A percentile compares a stretch with the other conserved stretches of the same genome.
Conservation (phyloP, 768 basidiomycete genomes). For the Lentinula raphanica region DNA sequence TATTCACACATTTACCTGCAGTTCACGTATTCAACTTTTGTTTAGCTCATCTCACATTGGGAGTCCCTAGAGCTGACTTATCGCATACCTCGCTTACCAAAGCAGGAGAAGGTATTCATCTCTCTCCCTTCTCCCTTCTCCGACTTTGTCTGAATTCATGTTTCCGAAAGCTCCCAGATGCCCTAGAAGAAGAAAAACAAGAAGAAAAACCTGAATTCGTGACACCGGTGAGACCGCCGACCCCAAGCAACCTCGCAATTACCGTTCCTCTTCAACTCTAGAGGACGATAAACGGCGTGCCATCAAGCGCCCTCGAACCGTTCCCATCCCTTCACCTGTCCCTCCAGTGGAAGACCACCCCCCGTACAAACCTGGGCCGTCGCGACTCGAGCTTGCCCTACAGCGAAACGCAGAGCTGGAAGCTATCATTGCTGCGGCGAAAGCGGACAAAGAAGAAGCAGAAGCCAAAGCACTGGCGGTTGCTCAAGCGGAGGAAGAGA, state of each 20-base stretch:
- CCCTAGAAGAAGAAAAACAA: too few species aligned
- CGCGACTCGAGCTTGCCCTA: background rate
- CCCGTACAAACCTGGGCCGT: background rate
- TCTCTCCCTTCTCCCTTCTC: background rate
- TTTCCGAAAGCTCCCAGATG: too few species aligned
- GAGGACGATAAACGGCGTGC: background rate
- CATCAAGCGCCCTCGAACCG: background rate
- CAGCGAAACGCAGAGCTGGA: background rate
- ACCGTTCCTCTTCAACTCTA: background rate
- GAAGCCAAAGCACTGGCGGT: slow-evolving; percentile 10
- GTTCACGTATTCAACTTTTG: background rate
- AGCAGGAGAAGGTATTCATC: background rate
- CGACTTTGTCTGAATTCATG: too few species aligned
- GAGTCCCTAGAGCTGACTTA: slow-evolving; percentile 68
- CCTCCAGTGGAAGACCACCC: background rate
- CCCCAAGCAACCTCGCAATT: background rate
- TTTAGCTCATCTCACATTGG: slow-evolving; percentile 79
- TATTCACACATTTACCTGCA: background rate
- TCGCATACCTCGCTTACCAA: slow-evolving; percentile 75
- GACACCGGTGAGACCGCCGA: background rate
- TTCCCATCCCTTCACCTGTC: background rate
- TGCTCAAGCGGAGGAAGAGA: slow-evolving; percentile 1
- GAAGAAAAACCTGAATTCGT: background rate
- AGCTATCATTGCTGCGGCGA: background rate
- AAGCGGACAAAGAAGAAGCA: slow-evolving; percentile 13